These are phyloP conservation scores for Agastache rugosa DNA, from an alignment of 257 asterid genomes.

Conservation along the genomic window DNA sequence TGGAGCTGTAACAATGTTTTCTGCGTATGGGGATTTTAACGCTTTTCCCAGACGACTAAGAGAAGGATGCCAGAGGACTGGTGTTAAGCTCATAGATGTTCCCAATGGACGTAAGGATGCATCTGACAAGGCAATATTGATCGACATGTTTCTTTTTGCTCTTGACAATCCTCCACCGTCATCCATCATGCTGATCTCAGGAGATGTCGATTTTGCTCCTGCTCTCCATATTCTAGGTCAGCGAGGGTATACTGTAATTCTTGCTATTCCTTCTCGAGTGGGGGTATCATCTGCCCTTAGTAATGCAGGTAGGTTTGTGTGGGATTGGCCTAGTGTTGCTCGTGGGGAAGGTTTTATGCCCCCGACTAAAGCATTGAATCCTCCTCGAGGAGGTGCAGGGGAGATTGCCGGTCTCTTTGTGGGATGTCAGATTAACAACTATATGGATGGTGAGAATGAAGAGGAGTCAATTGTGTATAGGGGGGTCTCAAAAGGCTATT, in stretches of 20 bases:
- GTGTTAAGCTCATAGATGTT: conserved; percentile 87
- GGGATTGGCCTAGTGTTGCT: conserved; percentile 93
- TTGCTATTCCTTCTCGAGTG: conserved; percentile 74
- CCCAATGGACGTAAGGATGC: conserved; percentile 97
- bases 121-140: conserved; percentile 90
- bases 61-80: conserved; percentile 96
- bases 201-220: conserved; percentile 94
- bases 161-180: conserved; percentile 97
- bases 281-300: conserved; percentile 86
- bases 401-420: conserved; percentile 52
- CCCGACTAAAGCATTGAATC: conserved; percentile 50
- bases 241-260: conserved; percentile 90
- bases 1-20: conserved; percentile 80
- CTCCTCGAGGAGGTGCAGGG: conserved; percentile 49
- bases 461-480: conserved; percentile 83
- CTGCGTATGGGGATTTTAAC: conserved; percentile 90
- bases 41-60: conserved; percentile 81
- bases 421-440: conserved; percentile 54
- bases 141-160: conserved; percentile 96
- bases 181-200: conserved; percentile 86
- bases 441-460: conserved; percentile 60
- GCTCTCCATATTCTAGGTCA: conserved; percentile 97
- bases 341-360: conserved; percentile 90
- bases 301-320: conserved; percentile 86
- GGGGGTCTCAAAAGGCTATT: conserved; percentile 58